Evolutionary conservation across 2,329 filamentous ascomycete species (phyloP), one percentile per base, ranked within the genome.

Genomic region (Aphanoascus verrucosus): DNA sequence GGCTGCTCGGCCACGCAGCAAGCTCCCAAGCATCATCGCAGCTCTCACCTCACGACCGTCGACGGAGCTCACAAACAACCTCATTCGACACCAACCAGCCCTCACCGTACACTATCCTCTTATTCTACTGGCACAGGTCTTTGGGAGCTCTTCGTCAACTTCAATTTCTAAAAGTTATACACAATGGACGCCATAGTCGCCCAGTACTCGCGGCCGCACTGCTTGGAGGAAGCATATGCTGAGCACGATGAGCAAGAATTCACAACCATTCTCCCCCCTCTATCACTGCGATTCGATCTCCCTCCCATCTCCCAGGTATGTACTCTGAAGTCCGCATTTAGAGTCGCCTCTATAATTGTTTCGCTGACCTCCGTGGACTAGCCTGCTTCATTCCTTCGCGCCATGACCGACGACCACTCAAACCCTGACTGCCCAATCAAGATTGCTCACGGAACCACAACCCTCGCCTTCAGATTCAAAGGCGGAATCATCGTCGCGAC

Each of bases 361-460:
- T 49, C 57, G 59, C 37, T 68, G 17, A 52, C n/a, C 14, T 7
- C 8, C n/a, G 2, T 40, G 14, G 15, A 17, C 32, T 32, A 95
- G 87, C 86, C 88, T 62, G 86, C 89, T 60, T 83, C 88, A 65
- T 98, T 93, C 86, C 88, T 98, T 66, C 90, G 93, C 69, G 88
- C 93, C 63, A 88, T 88, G 72, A 97, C 93, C 62, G 93, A 98
- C 77, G 93, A 98, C 80, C 84, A 90, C 72, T 84, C 89, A 64
- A 98, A 98, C 78, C 89, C 93, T 56, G 83, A 86, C 74, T 96
- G 90, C 74, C 93, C 93, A 63, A 98, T 98, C 81, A 98, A 98
- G 81, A 90, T 98, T 65, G 93, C 93, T 59, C 93, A 98, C 81
- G 93, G 93, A 68, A 98, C 93, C 57, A 98, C 93, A 56, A 98